phyloP scores from a whole-genome alignment of 2,329 filamentous ascomycete genomes.

The Diaporthe sp. region DNA sequence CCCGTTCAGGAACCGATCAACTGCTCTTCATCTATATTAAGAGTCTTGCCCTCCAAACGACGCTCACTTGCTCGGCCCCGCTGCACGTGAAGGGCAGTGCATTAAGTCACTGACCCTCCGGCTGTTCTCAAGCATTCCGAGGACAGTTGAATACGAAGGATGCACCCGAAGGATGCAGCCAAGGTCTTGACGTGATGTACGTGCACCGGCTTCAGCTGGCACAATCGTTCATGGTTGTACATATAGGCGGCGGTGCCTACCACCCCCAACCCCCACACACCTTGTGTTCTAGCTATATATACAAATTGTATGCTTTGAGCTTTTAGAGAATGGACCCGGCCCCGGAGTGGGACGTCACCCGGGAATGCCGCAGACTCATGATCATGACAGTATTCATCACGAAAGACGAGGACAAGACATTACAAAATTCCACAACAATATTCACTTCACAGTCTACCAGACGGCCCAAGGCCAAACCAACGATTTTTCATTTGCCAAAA shows the following conservation, averaged over 20 bases:
- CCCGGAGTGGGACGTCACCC: no score
- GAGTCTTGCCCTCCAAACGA: background rate
- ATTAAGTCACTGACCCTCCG: background rate
- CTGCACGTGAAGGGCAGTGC: background rate
- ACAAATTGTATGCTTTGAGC: no score
- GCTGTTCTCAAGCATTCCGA: background rate
- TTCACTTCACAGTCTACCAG: background rate
- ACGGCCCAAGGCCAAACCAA: background rate
- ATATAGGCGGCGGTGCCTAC: no score
- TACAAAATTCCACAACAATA: background rate
- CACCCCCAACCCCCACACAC: no score
- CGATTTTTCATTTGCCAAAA: constrained; percentile 8
- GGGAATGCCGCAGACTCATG: no score
- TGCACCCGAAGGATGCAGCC: background rate
- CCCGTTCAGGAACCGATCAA: background rate
- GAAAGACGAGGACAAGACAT: background rate
- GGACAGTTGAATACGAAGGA: background rate
- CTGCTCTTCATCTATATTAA: background rate
- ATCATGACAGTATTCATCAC: background rate
- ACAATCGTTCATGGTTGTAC: no score
- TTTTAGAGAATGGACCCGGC: no score
- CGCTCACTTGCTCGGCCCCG: background rate
- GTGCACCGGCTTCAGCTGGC: no score
- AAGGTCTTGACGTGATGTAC: no score
- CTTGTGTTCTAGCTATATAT: no score